Evolutionary conservation across 1,139 yeast genomes (phyloP).

Genomic region (Hansenula lynferdii): DNA sequence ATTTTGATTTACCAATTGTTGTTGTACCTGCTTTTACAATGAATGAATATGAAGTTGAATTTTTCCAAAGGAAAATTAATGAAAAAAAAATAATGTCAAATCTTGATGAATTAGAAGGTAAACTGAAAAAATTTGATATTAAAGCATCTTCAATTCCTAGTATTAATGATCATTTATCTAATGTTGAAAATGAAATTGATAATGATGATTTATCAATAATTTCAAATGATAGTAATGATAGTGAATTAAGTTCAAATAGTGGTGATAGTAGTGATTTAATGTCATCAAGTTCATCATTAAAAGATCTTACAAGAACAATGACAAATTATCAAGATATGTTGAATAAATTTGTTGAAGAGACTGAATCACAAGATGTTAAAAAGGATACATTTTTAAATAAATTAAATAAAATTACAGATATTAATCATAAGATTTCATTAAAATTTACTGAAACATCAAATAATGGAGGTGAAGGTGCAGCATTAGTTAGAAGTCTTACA

Average conservation of each 20-base stretch:
- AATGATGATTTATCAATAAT: background rate
- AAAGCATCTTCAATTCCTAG: slow-evolving; percentile 8
- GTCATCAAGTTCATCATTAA: background rate
- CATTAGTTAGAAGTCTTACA: slow-evolving; percentile 18
- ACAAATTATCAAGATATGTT: slow-evolving; percentile 6
- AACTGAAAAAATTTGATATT: slow-evolving; percentile 7
- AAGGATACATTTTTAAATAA: slow-evolving; percentile 6
- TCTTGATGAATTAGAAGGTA: slow-evolving; percentile 2
- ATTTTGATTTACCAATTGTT: slow-evolving; percentile 64
- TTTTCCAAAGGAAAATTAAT: slow-evolving; percentile 16
- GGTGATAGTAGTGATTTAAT: slow-evolving; percentile 3
- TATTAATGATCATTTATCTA: background rate
- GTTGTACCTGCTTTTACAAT: slow-evolving; percentile 65
- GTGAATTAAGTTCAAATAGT: background rate
- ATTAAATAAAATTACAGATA: slow-evolving; percentile 15
- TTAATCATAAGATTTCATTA: slow-evolving; percentile 9
- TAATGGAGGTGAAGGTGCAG: slow-evolving; percentile 13
- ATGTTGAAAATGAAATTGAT: background rate
- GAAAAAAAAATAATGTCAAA: slow-evolving; percentile 5
- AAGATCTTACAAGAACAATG: slow-evolving; percentile 7
- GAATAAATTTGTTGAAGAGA: slow-evolving; percentile 4
- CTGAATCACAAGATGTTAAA: slow-evolving; percentile 1
- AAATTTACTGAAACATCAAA: slow-evolving; percentile 11
- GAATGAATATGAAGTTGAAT: slow-evolving; percentile 43
- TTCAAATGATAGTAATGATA: background rate